Evolutionary conservation across 495 filamentous ascomycete genomes (phyloP), one percentile per base, ranked within the genome.

Genomic region (Penicillium tannophilum): DNA sequence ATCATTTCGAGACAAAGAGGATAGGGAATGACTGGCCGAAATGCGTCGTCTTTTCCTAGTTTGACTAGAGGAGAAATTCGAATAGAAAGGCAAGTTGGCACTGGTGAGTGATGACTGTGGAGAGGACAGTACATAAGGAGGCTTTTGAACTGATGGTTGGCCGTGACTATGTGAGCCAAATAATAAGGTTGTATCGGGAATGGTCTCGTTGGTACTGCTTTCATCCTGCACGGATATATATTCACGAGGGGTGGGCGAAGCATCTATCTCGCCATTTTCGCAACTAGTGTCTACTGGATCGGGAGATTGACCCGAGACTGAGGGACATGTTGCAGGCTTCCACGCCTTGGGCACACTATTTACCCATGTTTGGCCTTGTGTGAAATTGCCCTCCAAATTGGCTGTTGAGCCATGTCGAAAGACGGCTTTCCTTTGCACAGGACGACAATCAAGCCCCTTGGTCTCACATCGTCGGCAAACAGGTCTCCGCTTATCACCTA

Each of bases 401-500:
- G 63, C 63, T 4, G 48, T 61, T 6, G 63, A 66, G 3, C 63
- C 63, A 52, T 63, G 60, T 23, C 63, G 57, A 36, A 66, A 66
- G 2, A 66, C 39, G 1, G 57, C 51, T 41, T 58, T 63, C 14
- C 42, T 55, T 39, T 55, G 54, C 2, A 58, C 60, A 4, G 54
- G 54, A 19, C 31, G 56, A 43, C 63, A 66, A 0, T 58, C 51
- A 17, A 66, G 63, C 0, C 63, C 54, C 41, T 58, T 66, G 4
- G 10, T 17, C 17, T 61, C 52, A 35, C 61, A 67, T 46, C 62
- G 33, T 36, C 26, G 50, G 41, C 62, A 64, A 24, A 60, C 36
- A 4, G 65, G 62, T n/a, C 36, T 56, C 39, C 50, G 56, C 26
- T 62, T 59, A 43, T 64, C 62, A 44, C 57, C 60, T 62, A 9